Evolutionary conservation across 2,329 filamentous ascomycete species (phyloP).

Genomic region (Claviceps pazoutovae): DNA sequence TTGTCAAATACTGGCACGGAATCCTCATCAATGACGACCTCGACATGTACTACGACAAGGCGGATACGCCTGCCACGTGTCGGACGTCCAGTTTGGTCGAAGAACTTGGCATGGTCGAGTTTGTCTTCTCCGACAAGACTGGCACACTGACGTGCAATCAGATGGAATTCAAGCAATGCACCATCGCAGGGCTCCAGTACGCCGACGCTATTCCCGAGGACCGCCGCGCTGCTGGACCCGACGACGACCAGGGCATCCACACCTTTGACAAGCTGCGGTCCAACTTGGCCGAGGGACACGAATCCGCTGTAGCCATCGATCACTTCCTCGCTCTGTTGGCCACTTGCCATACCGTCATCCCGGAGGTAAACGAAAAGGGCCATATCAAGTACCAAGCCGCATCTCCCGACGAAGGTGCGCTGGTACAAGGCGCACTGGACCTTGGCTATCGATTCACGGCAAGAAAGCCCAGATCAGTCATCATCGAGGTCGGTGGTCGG

Average conservation of each 20-base stretch:
- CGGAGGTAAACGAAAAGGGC: constrained; percentile 67
- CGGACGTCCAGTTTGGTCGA: constrained; percentile 93
- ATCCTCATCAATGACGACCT: constrained; percentile 94
- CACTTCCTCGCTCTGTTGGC: constrained; percentile 80
- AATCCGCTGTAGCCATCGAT: constrained; percentile 40
- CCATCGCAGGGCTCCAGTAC: constrained; percentile 88
- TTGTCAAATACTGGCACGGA: constrained; percentile 98
- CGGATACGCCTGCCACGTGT: constrained; percentile 88
- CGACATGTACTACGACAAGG: constrained; percentile 95
- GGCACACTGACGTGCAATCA: constrained; percentile 94
- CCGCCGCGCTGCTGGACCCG: constrained; percentile 62
- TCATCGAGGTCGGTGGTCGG: constrained; percentile 61
- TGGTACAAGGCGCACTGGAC: constrained; percentile 77
- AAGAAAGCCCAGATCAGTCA: constrained; percentile 76
- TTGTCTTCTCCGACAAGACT: constrained; percentile 97
- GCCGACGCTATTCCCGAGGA: constrained; percentile 87
- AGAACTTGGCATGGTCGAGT: constrained; percentile 95
- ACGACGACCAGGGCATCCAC: constrained; percentile 70
- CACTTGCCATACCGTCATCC: constrained; percentile 95
- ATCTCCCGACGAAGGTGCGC: constrained; percentile 91
- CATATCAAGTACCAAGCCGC: constrained; percentile 96
- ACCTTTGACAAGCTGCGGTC: constrained; percentile 64
- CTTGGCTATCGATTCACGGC: constrained; percentile 86
- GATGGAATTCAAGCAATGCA: constrained; percentile 97
- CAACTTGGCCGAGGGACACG: constrained; percentile 47